Conservation (phyloP, 805 yeast genomes). For the Priceomyces haplophilus region DNA sequence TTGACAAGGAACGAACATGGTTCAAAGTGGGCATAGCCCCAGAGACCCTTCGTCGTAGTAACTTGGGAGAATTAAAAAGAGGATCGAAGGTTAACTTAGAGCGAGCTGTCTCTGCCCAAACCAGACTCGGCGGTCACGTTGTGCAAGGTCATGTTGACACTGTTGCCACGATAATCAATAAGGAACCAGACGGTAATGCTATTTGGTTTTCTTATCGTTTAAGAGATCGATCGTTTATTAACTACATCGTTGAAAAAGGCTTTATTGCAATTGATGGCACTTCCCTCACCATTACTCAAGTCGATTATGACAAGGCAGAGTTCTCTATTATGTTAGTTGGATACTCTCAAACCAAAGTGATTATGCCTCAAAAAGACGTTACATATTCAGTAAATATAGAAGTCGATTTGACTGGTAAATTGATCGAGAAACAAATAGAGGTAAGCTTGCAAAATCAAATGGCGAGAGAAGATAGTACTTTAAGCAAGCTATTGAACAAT, state of each 20-base stretch:
- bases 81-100: conserved; percentile 81
- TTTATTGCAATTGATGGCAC: conserved; percentile 92
- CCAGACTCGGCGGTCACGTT: conserved; percentile 92
- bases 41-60: conserved; percentile 82
- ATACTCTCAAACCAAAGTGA: conserved; percentile 81
- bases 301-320: conserved; percentile 51
- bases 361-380: conserved; percentile 59
- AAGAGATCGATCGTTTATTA: conserved; percentile 56
- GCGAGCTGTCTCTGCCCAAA: conserved; percentile 82
- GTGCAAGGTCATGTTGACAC: conserved; percentile 99
- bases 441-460: conserved; percentile 54
- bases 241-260: conserved; percentile 91
- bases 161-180: conserved; percentile 59
- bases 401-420: conserved; percentile 91
- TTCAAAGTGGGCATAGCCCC: conserved; percentile 93
- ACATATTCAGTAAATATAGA: conserved; percentile 82
- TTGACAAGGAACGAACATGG: conserved; percentile 40
- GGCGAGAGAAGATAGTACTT: conserved; percentile 43
- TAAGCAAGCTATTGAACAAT: conserved; percentile 44
- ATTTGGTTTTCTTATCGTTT: conserved; percentile 70
- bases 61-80: conserved; percentile 55
- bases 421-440: conserved; percentile 81
- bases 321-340: conserved; percentile 90
- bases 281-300: conserved; percentile 81
- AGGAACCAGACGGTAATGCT: conserved; percentile 68